Percentiles rank a stretch among this genome's conserved stretches.
Conservation (phyloP, 257 asterid genomes). For the Penstemon eatonii region DNA sequence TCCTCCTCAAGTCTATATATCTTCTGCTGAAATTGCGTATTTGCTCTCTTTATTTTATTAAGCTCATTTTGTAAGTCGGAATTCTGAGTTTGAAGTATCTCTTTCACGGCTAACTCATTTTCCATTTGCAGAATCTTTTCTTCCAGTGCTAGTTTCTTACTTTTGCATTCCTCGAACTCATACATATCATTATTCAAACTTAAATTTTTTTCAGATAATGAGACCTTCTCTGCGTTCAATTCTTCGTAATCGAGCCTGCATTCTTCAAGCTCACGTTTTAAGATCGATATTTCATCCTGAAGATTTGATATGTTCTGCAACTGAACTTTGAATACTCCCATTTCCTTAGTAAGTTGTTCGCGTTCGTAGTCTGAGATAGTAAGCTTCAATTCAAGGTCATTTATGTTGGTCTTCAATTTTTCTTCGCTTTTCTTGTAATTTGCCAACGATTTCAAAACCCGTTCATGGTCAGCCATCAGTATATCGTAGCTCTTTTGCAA, state of each 20-base stretch:
- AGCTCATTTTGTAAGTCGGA: conserved; percentile 50
- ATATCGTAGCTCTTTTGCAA: conserved; percentile 36
- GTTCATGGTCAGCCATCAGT: conserved; percentile 53
- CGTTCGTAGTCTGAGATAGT: conserved; percentile 69
- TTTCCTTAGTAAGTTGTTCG: conserved; percentile 59
- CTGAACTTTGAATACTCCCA: conserved; percentile 46
- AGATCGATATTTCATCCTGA: conserved; percentile 48
- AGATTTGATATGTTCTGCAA: conserved; percentile 52
- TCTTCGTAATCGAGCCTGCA: conserved; percentile 46
- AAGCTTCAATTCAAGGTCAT: conserved; percentile 71
- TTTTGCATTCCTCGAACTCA: conserved; percentile 64
- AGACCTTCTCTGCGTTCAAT: conserved; percentile 55
- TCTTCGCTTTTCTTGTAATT: conserved; percentile 61
- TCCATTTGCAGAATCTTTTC: conserved; percentile 58
- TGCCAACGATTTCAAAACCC: conserved; percentile 41
- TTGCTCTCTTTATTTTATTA: conserved; percentile 44
- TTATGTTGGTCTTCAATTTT: conserved; percentile 54
- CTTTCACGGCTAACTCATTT: conserved; percentile 47
- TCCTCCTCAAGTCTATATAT: conserved; percentile 62
- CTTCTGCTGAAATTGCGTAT: conserved; percentile 52
- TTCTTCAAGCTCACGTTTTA: conserved; percentile 46
- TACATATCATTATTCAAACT: conserved; percentile 37
- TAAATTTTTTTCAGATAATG: conserved; percentile 38
- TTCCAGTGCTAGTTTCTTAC: conserved; percentile 41
- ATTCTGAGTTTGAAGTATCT: conserved; percentile 36